Base-by-base conservation (phyloP, 2,329 filamentous ascomycete species). In the Mycogone perniciosa region DNA sequence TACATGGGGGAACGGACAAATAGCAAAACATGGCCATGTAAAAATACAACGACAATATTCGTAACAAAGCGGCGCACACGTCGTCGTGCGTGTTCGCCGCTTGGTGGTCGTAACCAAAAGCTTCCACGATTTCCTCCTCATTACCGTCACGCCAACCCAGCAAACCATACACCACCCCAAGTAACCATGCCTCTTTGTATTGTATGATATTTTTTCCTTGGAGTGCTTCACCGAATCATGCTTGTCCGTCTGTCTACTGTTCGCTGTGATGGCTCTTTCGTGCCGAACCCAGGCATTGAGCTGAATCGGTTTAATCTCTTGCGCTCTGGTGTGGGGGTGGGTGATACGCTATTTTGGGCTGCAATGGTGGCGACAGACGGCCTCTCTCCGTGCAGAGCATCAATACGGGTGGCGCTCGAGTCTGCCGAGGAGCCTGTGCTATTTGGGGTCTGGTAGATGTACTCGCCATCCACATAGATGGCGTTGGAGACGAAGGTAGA, bases 401-500 rank as follows among this genome's bases (percentile, higher is more conserved):
- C 66, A 56, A 65, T 53, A 59, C 63, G 56, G 56, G 55, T 54
- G 41, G 69, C 67, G 49, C 64, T 67, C 40, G 70, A 72, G 50
- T 73, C 75, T 44, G 73, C 68, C 5, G 77, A 81, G 13, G 78
- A 81, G 50, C 79, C 79, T 1, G 79, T 82, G 47, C 74, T 73
- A 68, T 70, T 77, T 56, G 81, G 80, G 0, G 77, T 81, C 64
- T 83, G 77, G 77, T 90, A 95, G 68, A 96, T 77, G 74, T 96
- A 96, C 75, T 96, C 92, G 71, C 91, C 93, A 67, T 97, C 89
- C 57, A 96, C 87, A 70, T 97, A 97, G 67, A 88, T 80, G 31
- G 90, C 92, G 63, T 89, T 90, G 64, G 88, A 90, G 64, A 87
- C 84, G 69, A 95, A 96, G 54, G 88, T 93, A 49, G 85, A 91